phyloP scores from a whole-genome alignment of 305 asterid species.

The Ajuga reptans region DNA sequence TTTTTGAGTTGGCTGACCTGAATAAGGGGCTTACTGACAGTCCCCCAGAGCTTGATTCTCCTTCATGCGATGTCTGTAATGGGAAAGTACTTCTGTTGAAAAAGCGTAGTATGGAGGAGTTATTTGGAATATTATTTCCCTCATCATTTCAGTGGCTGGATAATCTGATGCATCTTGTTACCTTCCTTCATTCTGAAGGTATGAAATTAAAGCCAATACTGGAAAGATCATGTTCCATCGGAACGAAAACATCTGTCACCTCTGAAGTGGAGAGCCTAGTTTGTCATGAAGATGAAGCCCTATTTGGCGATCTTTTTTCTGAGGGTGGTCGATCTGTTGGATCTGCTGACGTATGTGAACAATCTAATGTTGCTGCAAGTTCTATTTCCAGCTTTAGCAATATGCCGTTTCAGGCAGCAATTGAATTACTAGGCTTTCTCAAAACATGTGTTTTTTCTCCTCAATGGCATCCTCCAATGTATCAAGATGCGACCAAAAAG shows the following conservation, averaged over 20 bases:
- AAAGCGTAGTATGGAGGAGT: constrained; percentile 59
- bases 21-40: constrained; percentile 22
- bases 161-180: constrained; percentile 57
- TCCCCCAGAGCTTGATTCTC: constrained; percentile 33
- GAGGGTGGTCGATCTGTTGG: constrained; percentile 90
- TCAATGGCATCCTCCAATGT: constrained; percentile 56
- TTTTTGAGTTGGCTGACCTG: constrained; percentile 45
- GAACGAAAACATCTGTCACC: constrained; percentile 52
- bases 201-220: constrained; percentile 60
- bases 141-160: constrained; percentile 76
- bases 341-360: constrained; percentile 76
- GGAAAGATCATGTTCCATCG: constrained; percentile 64
- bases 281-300: constrained; percentile 94
- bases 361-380: constrained; percentile 46
- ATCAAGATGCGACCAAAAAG: constrained; percentile 58
- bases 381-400: constrained; percentile 51
- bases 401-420: constrained; percentile 74
- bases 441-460: constrained; percentile 60
- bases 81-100: constrained; percentile 44
- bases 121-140: constrained; percentile 57
- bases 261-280: constrained; percentile 67
- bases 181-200: constrained; percentile 81
- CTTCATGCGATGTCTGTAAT: constrained; percentile 41
- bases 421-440: constrained; percentile 62
- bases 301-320: constrained; percentile 93